Base-by-base conservation (phyloP, 176 grass and related monocot species). In the Triticum dicoccoides region DNA sequence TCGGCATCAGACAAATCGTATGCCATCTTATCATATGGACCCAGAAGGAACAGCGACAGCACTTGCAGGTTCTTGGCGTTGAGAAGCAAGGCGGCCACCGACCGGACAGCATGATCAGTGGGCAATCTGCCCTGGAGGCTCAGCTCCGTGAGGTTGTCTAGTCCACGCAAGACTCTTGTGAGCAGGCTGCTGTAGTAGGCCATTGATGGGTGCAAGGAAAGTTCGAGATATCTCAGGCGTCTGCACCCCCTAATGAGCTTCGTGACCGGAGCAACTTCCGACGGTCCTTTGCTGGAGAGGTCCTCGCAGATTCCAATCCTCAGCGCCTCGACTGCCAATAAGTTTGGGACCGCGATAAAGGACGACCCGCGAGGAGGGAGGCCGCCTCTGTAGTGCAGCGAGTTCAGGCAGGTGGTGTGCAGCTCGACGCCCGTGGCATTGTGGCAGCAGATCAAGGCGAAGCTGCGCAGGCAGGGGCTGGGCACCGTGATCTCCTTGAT, bases 391-490 rank as follows among this genome's bases (percentile, higher is more conserved):
- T 84, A 76, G 24, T 44, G 80, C 39, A 84, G 17, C 58, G 58
- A 65, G 3, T 20, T 18, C 2, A 84, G 27, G 71, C 38, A 11
- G 27, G 7, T 6, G 7, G 82, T 6, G 6, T 35, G 9, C 10
- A 84, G 56, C 18, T 49, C 27, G 39, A 84, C 37, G 58, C 9
- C 9, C 6, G 2, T 29, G 71, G 59, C 71, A 2, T 75, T 44
- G 82, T 84, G 82, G 82, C 82, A 76, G 71, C 59, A 84, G 11
- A 32, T 3, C 38, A 84, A 14, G 71, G 71, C 11, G 59, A 84
- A 76, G 11, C 71, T 47, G 14, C 8, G 15, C 5, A 84, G 71
- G 58, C 3, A 3, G 0, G 33, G 5, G 70, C 37, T 63, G 37
- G 25, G 0, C 29, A 84, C 69, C 2, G 38, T 8, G 24, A 84